phyloP scores from a whole-genome alignment of 1,284 basidiomycete genomes.

The Sphaerobolus stellatus region DNA sequence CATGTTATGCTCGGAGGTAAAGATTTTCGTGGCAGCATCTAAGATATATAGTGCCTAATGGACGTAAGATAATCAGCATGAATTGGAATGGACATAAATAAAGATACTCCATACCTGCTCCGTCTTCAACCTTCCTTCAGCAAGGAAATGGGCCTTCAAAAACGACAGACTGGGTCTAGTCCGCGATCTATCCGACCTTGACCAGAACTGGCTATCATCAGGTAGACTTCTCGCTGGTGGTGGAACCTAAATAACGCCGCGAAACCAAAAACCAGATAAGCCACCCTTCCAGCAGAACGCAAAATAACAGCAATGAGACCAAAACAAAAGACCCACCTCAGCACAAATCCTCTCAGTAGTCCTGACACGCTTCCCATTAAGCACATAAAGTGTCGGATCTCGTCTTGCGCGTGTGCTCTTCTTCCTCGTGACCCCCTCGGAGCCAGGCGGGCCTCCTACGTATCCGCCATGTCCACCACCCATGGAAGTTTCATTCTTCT shows the following conservation, averaged over 20 bases:
- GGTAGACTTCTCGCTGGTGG: conserved; percentile 33
- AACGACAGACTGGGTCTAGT: conserved; percentile 79
- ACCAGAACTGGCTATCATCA: conserved; percentile 38
- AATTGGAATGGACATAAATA: background rate
- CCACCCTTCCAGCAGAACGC: background rate
- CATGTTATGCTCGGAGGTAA: conserved; percentile 84
- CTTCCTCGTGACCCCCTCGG: background rate
- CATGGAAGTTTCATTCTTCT: conserved; percentile 3
- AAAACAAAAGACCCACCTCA: conserved; percentile 4
- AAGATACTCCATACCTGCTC: conserved; percentile 45
- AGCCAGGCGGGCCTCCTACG: background rate
- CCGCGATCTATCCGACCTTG: conserved; percentile 34
- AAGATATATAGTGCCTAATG: conserved; percentile 78
- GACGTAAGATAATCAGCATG: background rate
- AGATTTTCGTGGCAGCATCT: conserved; percentile 69
- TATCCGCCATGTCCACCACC: conserved; percentile 1
- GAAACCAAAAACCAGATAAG: background rate
- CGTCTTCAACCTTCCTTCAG: conserved; percentile 85
- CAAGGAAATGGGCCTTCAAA: conserved; percentile 91
- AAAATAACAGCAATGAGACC: background rate
- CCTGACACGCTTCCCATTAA: conserved; percentile 9
- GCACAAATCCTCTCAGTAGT: conserved; percentile 9
- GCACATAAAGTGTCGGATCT: conserved; percentile 4
- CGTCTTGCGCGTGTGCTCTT: conserved; percentile 5
- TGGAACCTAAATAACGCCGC: conserved; percentile 28